A percentile compares a stretch with the other conserved stretches of the same genome.
Conservation (phyloP, 164 flowering plant species). For the Aristolochia fimbriata region DNA sequence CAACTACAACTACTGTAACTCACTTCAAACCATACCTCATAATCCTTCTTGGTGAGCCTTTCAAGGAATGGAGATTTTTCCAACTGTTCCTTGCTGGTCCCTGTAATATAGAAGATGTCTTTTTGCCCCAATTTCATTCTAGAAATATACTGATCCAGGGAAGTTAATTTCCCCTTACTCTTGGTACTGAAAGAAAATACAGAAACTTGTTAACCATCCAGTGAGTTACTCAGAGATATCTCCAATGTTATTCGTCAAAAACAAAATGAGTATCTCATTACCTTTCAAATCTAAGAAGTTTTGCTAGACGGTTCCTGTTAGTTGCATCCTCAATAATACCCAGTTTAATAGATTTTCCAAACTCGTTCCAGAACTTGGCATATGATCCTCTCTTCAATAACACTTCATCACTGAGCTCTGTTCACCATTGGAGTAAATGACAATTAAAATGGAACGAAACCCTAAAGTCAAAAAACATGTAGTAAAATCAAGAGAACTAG, state of each 20-base stretch:
- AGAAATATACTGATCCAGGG: conserved; percentile 87
- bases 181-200: conserved; percentile 44
- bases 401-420: conserved; percentile 55
- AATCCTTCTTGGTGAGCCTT: conserved; percentile 80
- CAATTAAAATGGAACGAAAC: neutral
- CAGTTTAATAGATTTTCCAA: conserved; percentile 92
- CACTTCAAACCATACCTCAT: conserved; percentile 43
- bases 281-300: conserved; percentile 95
- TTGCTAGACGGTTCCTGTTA: conserved; percentile 89
- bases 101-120: conserved; percentile 93
- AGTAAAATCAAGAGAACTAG: neutral
- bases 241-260: too few species aligned
- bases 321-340: conserved; percentile 96
- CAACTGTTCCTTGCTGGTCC: conserved; percentile 83
- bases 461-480: neutral
- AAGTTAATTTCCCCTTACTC: conserved; percentile 77
- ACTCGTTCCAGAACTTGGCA: conserved; percentile 92
- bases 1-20: too few species aligned
- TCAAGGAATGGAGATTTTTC: conserved; percentile 98
- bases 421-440: neutral
- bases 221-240: too few species aligned
- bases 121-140: conserved; percentile 94
- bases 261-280: conserved; percentile 15
- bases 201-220: neutral
- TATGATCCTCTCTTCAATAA: conserved; percentile 69